Evolutionary conservation across 2,329 filamentous ascomycete genomes (phyloP).

Genomic region (Falciphora oryzae): DNA sequence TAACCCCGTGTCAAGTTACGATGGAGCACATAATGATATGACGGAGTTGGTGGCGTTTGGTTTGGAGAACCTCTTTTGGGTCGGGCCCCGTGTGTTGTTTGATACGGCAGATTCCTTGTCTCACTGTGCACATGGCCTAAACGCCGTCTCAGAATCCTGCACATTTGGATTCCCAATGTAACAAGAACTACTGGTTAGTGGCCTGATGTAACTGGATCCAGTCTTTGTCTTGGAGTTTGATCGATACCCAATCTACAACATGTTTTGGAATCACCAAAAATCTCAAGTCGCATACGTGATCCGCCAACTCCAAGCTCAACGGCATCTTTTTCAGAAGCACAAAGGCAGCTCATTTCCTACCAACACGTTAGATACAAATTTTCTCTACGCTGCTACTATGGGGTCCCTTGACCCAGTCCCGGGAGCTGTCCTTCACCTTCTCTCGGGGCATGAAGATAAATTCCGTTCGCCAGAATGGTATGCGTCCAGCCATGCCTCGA

Average conservation of each 20-base stretch:
- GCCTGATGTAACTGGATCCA: not conserved
- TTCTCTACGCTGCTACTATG: not conserved
- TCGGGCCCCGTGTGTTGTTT: not conserved
- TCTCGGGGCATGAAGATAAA: not conserved
- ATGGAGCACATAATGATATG: not conserved
- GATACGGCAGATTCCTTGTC: not conserved
- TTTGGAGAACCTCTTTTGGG: not conserved
- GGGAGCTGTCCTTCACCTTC: not conserved
- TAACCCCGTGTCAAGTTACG: not conserved
- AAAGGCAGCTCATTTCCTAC: not conserved
- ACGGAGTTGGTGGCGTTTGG: not conserved
- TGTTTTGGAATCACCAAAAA: not conserved
- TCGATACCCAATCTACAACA: not conserved
- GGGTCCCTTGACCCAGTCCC: no score
- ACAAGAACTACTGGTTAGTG: not conserved
- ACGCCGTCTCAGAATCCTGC: no score
- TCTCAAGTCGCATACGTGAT: not conserved
- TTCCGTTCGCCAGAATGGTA: not conserved
- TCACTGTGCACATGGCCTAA: not conserved
- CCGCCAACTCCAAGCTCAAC: no score
- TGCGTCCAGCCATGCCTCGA: not conserved
- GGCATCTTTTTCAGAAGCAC: not conserved
- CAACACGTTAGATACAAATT: not conserved
- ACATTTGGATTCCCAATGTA: no score
- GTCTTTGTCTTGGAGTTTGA: not conserved